Base-by-base conservation (phyloP, 345 rosid genomes). In the Crucihimalaya himalaica region DNA sequence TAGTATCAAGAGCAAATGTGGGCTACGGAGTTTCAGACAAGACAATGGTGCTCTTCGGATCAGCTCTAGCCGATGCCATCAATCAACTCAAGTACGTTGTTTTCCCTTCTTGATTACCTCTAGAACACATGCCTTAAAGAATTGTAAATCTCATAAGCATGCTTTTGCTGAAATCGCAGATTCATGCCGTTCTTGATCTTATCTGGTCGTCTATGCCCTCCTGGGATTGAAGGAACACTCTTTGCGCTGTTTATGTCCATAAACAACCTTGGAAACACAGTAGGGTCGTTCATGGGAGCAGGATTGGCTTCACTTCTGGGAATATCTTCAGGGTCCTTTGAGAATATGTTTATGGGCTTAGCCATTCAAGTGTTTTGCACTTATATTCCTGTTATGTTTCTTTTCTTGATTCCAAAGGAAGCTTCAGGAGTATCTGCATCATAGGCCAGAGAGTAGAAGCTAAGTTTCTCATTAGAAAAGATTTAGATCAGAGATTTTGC, bases 211-310 rank as follows among this genome's bases (percentile, higher is more conserved):
- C 75, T 87, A 34, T 92, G 99, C 76, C 99, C 99, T 4, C 99
- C 98, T 2, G 98, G 99, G 65, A 90, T 92, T 0, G 97, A 95
- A 81, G 98, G 99, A 79, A 92, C 97, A 19, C 87, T 95, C 1
- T 95, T 95, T 46, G 97, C 99, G 2, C 89, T 95, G 81, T 95
- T 95, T 71, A 95, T 92, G 97, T 92, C 99, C 4, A 95, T 92
- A 61, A 92, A 84, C 87, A 90, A 92, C 86, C 70, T 95, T 4
- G 97, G 99, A 5, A 84, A 92, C 63, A 95, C 97, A 1, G 8
- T 95, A 4, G 96, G 97, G 54, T 90, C 97, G 6, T 95, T 92
- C 77, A 71, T 84, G 21, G 99, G 99, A 32, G 96, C 97, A n/a
- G 93, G 89, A 39, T 77, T 95, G 75, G 96, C 97, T 71, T 92